These are phyloP conservation scores for Talaromyces sp. DNA, from an alignment of 2,329 filamentous ascomycete genomes.

Conservation along the genomic window DNA sequence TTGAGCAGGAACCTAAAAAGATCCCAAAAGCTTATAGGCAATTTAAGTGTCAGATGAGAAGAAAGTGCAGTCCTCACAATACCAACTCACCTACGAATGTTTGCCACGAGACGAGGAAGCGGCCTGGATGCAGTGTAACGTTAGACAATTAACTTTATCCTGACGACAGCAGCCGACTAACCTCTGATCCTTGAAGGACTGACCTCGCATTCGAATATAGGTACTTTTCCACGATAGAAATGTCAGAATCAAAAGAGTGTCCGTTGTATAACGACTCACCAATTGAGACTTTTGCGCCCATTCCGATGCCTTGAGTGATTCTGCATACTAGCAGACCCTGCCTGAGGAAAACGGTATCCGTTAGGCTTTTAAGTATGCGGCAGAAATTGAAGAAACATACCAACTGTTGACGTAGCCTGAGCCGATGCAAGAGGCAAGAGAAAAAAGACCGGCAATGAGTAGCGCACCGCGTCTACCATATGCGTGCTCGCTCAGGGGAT, in stretches of 20 bases:
- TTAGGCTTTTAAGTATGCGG: background rate
- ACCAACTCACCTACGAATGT: constrained; percentile 19
- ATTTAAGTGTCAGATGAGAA: background rate
- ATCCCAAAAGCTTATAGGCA: constrained; percentile 18
- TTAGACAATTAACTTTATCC: constrained; percentile 9
- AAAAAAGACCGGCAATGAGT: constrained; percentile 29
- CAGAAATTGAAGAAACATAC: constrained; percentile 17
- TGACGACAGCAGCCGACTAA: constrained; percentile 9
- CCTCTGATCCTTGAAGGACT: constrained; percentile 19
- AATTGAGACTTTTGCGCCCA: constrained; percentile 33
- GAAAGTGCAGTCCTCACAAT: background rate
- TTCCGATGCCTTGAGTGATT: constrained; percentile 32
- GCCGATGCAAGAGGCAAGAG: constrained; percentile 29
- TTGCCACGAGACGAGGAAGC: constrained; percentile 22
- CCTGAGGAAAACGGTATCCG: background rate
- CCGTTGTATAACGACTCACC: constrained; percentile 1
- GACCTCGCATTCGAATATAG: constrained; percentile 33
- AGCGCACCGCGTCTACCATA: constrained; percentile 27
- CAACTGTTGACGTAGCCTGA: constrained; percentile 27
- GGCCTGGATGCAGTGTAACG: constrained; percentile 18
- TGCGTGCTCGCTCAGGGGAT: constrained; percentile 32
- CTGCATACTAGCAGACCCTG: constrained; percentile 28
- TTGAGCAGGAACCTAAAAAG: constrained; percentile 20
- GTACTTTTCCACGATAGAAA: constrained; percentile 17
- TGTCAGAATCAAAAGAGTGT: background rate